Evolutionary conservation across 495 filamentous ascomycete genomes (phyloP).

Genomic region (Lentithecium fluviatile): DNA sequence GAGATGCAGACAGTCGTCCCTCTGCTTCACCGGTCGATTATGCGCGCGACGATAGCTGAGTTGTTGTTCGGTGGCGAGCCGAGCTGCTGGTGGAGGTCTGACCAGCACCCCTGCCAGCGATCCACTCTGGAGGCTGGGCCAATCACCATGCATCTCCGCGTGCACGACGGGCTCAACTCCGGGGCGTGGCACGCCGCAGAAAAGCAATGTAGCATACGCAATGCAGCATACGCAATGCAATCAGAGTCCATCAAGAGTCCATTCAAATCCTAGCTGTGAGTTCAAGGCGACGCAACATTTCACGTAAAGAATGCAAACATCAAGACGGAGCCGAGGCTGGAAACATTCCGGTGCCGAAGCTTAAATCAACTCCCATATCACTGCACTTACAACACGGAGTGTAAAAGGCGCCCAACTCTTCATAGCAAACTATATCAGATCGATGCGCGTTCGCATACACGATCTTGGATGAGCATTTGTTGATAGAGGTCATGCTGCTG

Average conservation of each 20-base stretch:
- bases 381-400: neutral
- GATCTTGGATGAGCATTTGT: no score
- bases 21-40: conserved; percentile 5
- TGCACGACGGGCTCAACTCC: neutral
- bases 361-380: conserved; percentile 13
- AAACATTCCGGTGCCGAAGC: conserved; percentile 25
- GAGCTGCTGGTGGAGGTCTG: neutral
- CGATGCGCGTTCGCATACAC: no score
- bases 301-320: neutral
- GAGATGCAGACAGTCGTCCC: conserved; percentile 7
- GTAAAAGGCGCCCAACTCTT: no score
- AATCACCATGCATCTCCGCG: neutral
- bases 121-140: conserved; percentile 16
- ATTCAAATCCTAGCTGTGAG: no score
- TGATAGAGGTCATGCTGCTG: no score
- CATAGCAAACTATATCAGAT: no score
- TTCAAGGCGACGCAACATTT: neutral
- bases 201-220: neutral
- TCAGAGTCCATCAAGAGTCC: no score
- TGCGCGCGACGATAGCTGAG: conserved; percentile 21
- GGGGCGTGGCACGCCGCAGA: neutral
- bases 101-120: neutral
- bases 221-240: no score
- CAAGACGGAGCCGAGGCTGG: conserved; percentile 1
- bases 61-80: conserved; percentile 22